Conservation (phyloP, 73 alveolate genomes). For the Paramecium sonneborni region DNA sequence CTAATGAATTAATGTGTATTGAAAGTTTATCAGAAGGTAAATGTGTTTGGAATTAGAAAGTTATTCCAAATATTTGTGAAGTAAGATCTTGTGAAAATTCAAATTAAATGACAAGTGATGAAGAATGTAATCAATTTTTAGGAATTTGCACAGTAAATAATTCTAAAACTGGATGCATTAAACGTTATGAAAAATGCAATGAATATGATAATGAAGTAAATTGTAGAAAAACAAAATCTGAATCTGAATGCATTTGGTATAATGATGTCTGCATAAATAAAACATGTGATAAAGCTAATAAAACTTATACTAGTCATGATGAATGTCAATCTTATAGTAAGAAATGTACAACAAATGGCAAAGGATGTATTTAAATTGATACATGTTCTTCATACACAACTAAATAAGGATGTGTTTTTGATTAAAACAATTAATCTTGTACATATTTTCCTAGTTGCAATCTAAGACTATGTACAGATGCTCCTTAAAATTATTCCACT, state of each 20-base stretch:
- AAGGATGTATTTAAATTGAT: conserved; percentile 4
- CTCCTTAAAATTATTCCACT: neutral
- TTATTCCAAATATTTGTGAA: neutral
- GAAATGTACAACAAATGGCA: neutral
- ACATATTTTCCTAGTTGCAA: neutral
- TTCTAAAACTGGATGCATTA: neutral
- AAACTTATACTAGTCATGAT: neutral
- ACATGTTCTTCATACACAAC: neutral
- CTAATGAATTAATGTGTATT: neutral
- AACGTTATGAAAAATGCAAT: neutral
- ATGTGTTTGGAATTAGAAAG: conserved; percentile 1
- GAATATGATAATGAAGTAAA: neutral
- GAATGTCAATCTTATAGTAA: neutral
- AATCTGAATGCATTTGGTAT: neutral
- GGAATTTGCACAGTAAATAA: neutral
- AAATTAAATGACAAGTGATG: neutral
- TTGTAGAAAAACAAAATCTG: neutral
- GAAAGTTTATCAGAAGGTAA: neutral
- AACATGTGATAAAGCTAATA: conserved; percentile 24
- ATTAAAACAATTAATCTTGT: neutral
- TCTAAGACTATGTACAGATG: neutral
- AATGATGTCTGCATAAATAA: neutral
- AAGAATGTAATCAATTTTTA: neutral
- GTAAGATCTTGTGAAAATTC: conserved; percentile 25
- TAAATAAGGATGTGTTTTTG: conserved; percentile 12